Conservation (phyloP, 176 grass and related monocot genomes). For the Avena eriantha region DNA sequence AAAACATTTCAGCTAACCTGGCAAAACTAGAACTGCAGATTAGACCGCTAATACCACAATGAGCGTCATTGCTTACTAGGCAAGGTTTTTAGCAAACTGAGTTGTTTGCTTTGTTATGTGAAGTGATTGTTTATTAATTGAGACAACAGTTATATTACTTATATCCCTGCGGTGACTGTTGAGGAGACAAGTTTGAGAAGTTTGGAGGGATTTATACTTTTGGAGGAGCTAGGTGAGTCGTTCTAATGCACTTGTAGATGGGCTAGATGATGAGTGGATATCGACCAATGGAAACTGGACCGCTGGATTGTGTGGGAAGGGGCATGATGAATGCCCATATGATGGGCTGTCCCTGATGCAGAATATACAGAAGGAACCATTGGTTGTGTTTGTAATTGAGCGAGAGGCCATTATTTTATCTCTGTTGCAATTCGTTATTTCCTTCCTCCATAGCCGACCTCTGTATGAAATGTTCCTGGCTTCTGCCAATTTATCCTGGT, state of each 20-base stretch:
- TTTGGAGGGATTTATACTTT: neutral
- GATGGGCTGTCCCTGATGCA: neutral
- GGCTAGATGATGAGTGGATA: neutral
- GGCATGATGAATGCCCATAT: neutral
- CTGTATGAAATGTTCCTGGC: neutral
- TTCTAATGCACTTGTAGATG: neutral
- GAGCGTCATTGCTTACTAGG: neutral
- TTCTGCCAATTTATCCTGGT: neutral
- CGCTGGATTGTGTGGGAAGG: neutral
- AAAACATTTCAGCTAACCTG: neutral
- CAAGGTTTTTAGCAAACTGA: constrained; percentile 8
- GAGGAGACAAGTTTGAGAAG: neutral
- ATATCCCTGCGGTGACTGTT: neutral
- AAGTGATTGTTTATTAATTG: neutral
- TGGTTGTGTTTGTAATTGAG: neutral
- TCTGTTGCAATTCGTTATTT: neutral
- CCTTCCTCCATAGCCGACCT: neutral
- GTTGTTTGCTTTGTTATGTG: neutral
- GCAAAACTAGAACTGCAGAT: neutral
- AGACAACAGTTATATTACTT: neutral
- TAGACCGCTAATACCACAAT: neutral
- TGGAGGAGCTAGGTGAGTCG: neutral
- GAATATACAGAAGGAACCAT: neutral
- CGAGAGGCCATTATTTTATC: neutral
- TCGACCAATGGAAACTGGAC: neutral